Percentiles rank a stretch among this genome's conserved stretches.
Evolutionary conservation across 805 yeast species (phyloP).

Genomic region (Yarrowia sp.): DNA sequence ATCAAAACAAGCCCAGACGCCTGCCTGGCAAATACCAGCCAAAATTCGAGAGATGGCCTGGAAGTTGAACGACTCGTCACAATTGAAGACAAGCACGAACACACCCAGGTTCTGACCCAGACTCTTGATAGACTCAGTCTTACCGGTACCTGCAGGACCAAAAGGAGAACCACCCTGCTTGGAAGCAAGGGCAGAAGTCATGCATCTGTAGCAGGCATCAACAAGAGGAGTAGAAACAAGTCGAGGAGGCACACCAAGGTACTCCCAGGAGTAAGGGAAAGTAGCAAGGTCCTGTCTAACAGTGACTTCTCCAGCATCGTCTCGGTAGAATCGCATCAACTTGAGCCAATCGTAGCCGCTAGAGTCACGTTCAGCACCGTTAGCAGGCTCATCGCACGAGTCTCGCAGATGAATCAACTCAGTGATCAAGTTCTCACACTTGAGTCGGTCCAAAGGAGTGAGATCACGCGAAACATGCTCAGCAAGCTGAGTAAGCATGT

Average conservation of each 20-base stretch:
- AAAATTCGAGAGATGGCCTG: slow-evolving; percentile 79
- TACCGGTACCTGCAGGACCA: slow-evolving; percentile 98
- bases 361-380: neutral
- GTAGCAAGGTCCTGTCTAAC: slow-evolving; percentile 62
- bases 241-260: slow-evolving; percentile 74
- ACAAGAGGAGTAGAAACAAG: slow-evolving; percentile 80
- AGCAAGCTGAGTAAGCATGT: slow-evolving; percentile 48
- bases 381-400: neutral
- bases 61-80: slow-evolving; percentile 88
- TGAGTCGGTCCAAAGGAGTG: slow-evolving; percentile 51
- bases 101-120: slow-evolving; percentile 80
- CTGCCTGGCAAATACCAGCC: slow-evolving; percentile 78
- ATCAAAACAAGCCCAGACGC: slow-evolving; percentile 96
- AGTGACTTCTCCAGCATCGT: slow-evolving; percentile 47
- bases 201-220: slow-evolving; percentile 65
- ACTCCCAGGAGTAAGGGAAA: slow-evolving; percentile 79
- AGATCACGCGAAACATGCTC: slow-evolving; percentile 48
- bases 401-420: slow-evolving; percentile 69
- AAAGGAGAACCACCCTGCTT: slow-evolving; percentile 86
- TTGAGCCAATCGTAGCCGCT: slow-evolving; percentile 56
- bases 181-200: slow-evolving; percentile 77
- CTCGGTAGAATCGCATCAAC: slow-evolving; percentile 58
- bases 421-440: slow-evolving; percentile 66
- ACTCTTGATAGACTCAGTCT: slow-evolving; percentile 88
- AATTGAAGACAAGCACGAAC: slow-evolving; percentile 84